Evolutionary conservation across 2,329 filamentous ascomycete genomes (phyloP).

Genomic region (Aspergillus glaucus): DNA sequence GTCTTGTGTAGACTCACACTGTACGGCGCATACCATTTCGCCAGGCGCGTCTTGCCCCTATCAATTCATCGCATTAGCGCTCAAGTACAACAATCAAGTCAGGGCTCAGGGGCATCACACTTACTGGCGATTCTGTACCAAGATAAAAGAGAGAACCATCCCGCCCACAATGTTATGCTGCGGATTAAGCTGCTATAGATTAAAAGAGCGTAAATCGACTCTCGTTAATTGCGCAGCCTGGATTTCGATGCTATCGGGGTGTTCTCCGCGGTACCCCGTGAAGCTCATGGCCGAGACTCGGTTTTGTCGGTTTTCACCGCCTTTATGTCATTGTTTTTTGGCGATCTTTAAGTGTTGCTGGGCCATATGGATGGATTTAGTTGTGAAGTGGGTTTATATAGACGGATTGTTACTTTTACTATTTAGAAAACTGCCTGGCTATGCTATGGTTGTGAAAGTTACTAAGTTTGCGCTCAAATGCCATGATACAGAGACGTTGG

Average conservation of each 20-base stretch:
- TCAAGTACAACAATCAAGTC: neutral
- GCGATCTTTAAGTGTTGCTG: too few species aligned
- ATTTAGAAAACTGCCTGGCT: too few species aligned
- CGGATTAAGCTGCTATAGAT: neutral
- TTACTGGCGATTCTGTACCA: constrained; percentile 85
- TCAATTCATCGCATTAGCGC: constrained; percentile 16
- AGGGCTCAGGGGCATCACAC: constrained; percentile 6
- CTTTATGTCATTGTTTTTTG: constrained; percentile 1
- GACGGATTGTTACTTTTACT: too few species aligned
- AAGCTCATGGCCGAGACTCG: constrained; percentile 8
- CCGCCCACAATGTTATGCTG: constrained; percentile 8
- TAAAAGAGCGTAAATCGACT: constrained; percentile 13
- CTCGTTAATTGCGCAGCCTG: constrained; percentile 6
- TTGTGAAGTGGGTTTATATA: too few species aligned
- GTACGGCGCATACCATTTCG: constrained; percentile 98
- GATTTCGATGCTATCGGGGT: constrained; percentile 2
- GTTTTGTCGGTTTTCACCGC: constrained; percentile 27
- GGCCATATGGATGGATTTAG: too few species aligned
- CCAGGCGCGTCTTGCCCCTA: constrained; percentile 95
- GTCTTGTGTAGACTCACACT: constrained; percentile 48
- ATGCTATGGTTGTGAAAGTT: too few species aligned
- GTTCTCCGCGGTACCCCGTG: constrained; percentile 21
- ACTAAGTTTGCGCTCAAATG: too few species aligned
- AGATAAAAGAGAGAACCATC: constrained; percentile 74
- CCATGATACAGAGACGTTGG: too few species aligned